These are phyloP conservation scores for Pseudodiploospora longispora DNA, from an alignment of 2,329 filamentous ascomycete species.

Conservation along the genomic window DNA sequence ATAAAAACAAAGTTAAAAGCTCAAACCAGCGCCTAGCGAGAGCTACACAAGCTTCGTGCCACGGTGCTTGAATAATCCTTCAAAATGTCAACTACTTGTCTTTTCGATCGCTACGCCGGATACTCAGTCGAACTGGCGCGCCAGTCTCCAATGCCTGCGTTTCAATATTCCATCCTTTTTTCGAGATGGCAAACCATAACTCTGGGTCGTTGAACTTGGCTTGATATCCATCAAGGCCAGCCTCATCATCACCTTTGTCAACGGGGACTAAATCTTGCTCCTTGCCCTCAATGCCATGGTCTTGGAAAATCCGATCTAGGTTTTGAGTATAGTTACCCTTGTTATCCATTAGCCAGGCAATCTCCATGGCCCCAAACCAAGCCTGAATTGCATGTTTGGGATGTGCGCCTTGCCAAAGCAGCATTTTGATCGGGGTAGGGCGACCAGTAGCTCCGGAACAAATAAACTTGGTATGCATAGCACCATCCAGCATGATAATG, in stretches of 20 bases:
- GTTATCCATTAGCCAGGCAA: conserved; percentile 24
- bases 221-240: conserved; percentile 9
- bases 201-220: conserved; percentile 12
- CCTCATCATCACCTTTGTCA: conserved; percentile 1
- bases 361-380: conserved; percentile 31
- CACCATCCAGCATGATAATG: conserved; percentile 20
- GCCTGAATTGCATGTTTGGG: conserved; percentile 23
- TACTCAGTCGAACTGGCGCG: conserved; percentile 24
- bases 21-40: too few species aligned
- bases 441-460: conserved; percentile 14
- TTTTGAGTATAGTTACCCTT: conserved; percentile 13
- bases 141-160: conserved; percentile 29
- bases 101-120: conserved; percentile 17
- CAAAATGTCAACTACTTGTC: conserved; percentile 1
- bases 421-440: conserved; percentile 23
- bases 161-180: conserved; percentile 26
- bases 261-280: background rate
- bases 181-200: conserved; percentile 21
- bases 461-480: conserved; percentile 21
- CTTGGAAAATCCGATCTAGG: conserved; percentile 8
- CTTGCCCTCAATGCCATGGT: conserved; percentile 3
- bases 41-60: too few species aligned
- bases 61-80: too few species aligned
- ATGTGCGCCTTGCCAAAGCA: conserved; percentile 24
- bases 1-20: too few species aligned